Conservation (phyloP, 78 protist genomes). For the Emiliania huxleyi region DNA sequence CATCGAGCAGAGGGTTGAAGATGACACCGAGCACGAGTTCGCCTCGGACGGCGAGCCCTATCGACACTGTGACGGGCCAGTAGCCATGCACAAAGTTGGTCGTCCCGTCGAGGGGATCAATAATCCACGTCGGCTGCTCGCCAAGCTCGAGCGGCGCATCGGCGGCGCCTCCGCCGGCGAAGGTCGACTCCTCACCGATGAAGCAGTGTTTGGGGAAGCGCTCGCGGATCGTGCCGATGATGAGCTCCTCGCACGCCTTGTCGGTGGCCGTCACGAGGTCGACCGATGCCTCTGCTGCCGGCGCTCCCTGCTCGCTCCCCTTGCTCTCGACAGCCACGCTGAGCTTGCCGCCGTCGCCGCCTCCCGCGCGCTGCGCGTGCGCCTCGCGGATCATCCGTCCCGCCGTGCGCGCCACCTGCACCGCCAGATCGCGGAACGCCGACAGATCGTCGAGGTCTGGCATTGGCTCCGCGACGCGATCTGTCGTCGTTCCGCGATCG, state of each 20-base stretch:
- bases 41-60: background rate
- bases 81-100: background rate
- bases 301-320: background rate
- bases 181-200: constrained; percentile 12
- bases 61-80: background rate
- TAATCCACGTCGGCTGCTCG: background rate
- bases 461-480: too few species aligned
- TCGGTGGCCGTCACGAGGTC: background rate
- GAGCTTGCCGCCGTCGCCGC: background rate
- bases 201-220: background rate
- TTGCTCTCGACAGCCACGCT: background rate
- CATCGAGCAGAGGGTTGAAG: background rate
- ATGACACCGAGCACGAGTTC: background rate
- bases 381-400: background rate
- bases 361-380: background rate
- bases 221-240: background rate
- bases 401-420: background rate
- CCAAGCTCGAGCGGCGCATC: background rate
- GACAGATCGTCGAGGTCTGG: too few species aligned
- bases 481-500: too few species aligned
- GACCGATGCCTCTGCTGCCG: background rate
- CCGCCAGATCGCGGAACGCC: too few species aligned
- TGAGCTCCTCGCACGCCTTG: background rate
- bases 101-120: constrained; percentile 24
- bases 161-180: too few species aligned